phyloP scores from a whole-genome alignment of 108 stramenopile genomes.

The Bacterosira constricta region DNA sequence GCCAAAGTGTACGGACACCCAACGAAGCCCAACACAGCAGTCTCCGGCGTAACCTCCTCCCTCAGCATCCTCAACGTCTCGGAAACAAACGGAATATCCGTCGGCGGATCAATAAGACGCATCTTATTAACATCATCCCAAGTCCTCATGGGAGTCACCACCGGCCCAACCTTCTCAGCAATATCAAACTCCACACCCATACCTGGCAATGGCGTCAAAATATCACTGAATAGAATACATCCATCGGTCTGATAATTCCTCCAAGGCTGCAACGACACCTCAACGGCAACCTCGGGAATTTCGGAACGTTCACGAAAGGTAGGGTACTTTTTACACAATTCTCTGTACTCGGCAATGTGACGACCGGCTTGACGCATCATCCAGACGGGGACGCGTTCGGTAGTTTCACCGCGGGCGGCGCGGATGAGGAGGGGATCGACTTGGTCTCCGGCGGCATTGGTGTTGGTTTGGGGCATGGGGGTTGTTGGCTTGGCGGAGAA shows the following conservation, averaged over 20 bases:
- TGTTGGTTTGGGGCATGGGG: conserved; percentile 28
- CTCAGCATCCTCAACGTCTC: conserved; percentile 89
- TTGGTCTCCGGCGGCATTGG: conserved; percentile 29
- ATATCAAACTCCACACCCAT: conserved; percentile 98
- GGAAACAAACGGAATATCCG: conserved; percentile 89
- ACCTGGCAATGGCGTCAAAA: conserved; percentile 96
- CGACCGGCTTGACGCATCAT: conserved; percentile 99
- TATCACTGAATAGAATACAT: conserved; percentile 98
- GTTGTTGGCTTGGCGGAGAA: conserved; percentile 26
- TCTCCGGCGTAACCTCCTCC: conserved; percentile 83
- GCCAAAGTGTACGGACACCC: conserved; percentile 99
- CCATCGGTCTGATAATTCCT: conserved; percentile 96
- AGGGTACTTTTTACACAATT: conserved; percentile 94
- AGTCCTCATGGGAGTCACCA: conserved; percentile 79
- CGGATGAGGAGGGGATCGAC: conserved; percentile 90
- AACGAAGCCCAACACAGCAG: conserved; percentile 97
- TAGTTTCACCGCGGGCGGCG: conserved; percentile 94
- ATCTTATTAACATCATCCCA: conserved; percentile 79
- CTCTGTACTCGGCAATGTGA: conserved; percentile 96
- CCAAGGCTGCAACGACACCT: conserved; percentile 98
- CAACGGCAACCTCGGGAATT: conserved; percentile 97
- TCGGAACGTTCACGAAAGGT: conserved; percentile 95
- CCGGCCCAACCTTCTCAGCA: conserved; percentile 84
- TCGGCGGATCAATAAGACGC: conserved; percentile 83
- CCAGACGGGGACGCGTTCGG: conserved; percentile 98